Base-by-base conservation (phyloP, 1,284 basidiomycete species). In the Naganishia cerealis region DNA sequence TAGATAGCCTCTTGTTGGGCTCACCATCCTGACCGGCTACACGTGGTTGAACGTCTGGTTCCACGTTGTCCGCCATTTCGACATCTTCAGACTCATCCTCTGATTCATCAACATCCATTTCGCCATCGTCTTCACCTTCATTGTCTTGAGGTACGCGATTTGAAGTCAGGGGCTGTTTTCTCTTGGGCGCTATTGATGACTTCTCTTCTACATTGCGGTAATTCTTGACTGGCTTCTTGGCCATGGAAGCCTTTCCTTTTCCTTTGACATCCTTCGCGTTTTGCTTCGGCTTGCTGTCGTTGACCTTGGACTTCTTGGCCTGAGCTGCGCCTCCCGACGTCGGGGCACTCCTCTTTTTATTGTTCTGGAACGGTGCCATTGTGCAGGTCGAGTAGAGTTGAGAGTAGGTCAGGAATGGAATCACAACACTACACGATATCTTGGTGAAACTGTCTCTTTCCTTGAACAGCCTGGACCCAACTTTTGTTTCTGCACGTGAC, bases 71-170 rank as follows among this genome's bases (percentile, higher is more conserved):
- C 26, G 36, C 39, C 15, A 73, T 74, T 24, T 66, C 70, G 10
- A 65, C 72, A 57, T 71, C 71, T n/a, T 69, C 73, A 21, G 71
- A 70, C 13, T 70, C 70, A 13, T 71, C 75, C 50, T 72, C 74
- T 54, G 67, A 72, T 24, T 71, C 68, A 15, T 67, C 69, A n/a
- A 59, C 68, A 40, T 69, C 72, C 67, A 70, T 70, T 33, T 71
- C 75, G 50, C 72, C 69, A 40, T 73, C 75, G 21, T 70, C 67
- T 13, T 67, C 62, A 54, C 71, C 75, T 26, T 67, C 40, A 24
- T 38, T 26, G 9, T 52, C 21, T n/a, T 33, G 40, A 29, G 63
- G 29, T 12, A 24, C 63, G 12, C 24, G 40, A 21, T 26, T 39
- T 16, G 61, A 36, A 16, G 61, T 63, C 13, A 63, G 50, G 4